Base-by-base conservation (phyloP, 2,329 filamentous ascomycete species). In the Grosmannia clavigera region DNA sequence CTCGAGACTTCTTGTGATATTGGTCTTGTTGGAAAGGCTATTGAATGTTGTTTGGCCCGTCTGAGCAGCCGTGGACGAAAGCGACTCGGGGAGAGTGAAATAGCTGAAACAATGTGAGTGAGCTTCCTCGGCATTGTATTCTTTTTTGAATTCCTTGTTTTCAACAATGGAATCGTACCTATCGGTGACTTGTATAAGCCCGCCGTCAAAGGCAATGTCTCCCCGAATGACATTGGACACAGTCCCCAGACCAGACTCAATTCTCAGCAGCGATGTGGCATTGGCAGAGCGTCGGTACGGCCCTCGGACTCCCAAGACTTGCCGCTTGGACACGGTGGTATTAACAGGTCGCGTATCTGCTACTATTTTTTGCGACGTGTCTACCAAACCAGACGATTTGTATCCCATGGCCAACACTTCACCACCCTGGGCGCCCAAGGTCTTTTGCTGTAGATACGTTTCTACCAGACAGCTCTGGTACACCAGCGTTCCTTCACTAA, bases 121-220 rank as follows among this genome's bases (percentile, higher is more conserved):
- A 43, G n/a, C 31, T 19, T 19, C 40, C 16, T 6, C 16, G 4
- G 40, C 14, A 7, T 3, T 43, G 10, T 43, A 6, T 55, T 43
- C 29, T 2, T 16, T 27, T 43, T 40, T 56, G 5, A 14, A 3
- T 43, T 12, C 14, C 16, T 14, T 14, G 11, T 12, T 43, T 3
- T 16, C 5, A n/a, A n/a, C 12, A 52, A 29, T 22, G 22, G 12
- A 31, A 25, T 2, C 33, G 9, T 64, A 68, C 67, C 61, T 61
- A 43, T 68, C 66, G 5, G 62, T 63, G 38, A 65, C 58, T 6
- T 69, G 67, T 56, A 69, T 66, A 11, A 68, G 31, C 6, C 68
- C 66, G 11, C 64, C 64, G 55, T 64, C 59, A 43, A 63, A 69
- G 6, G 63, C 59, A 38, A 67, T 67, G 40, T 69, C 65, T 11